Base-by-base conservation (phyloP, 2,329 filamentous ascomycete species). In the Penicillium sp. region DNA sequence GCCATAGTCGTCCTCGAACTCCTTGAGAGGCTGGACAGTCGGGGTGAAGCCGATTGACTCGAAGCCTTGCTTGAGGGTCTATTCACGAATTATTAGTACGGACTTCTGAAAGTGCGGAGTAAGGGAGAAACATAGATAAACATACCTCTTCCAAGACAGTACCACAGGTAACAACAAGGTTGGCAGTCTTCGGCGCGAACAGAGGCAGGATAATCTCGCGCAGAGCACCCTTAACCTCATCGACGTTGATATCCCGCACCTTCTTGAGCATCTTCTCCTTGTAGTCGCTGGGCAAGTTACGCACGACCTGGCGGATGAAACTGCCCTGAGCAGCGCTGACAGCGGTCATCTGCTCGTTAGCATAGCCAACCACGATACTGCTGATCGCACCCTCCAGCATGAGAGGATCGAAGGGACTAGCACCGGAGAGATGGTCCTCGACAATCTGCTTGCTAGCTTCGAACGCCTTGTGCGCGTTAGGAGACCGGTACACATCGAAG, bases 1-100 rank as follows among this genome's bases (percentile, higher is more conserved):
- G 0, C 94, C 94, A 74, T 98, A 98, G 72, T 93, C 91, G 66
- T 97, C 92, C 76, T 96, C 88, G 77, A 96, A 98, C 70, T 91
- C 85, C 45, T 88, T 87, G 54, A 98, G 83, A 30, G 89, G 83
- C 73, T 89, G 89, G 42, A 91, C 84, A 73, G 91, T 85, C 0
- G 90, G 89, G 75, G 89, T 89, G 82, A 96, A 99, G 0, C 93
- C 93, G 60, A 88, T 88, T 1, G 81, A 82, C 68, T 87, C 84
- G 70, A 98, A 91, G 1, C 90, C 88, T 68, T 88, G 88, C 70
- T 90, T 86, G 69, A 97, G 87, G 62, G 85, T 85, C 92, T 96
- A 66, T 58, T 69, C 65, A 65, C 60, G 9, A 10, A 59, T n/a
- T n/a, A 33, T 60, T 62, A 59, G 45, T 35, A 51, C 28, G 6